These are phyloP conservation scores for Diversispora epigaea DNA, from an alignment of 192 early-diverging fungal genomes.

Conservation along the genomic window DNA sequence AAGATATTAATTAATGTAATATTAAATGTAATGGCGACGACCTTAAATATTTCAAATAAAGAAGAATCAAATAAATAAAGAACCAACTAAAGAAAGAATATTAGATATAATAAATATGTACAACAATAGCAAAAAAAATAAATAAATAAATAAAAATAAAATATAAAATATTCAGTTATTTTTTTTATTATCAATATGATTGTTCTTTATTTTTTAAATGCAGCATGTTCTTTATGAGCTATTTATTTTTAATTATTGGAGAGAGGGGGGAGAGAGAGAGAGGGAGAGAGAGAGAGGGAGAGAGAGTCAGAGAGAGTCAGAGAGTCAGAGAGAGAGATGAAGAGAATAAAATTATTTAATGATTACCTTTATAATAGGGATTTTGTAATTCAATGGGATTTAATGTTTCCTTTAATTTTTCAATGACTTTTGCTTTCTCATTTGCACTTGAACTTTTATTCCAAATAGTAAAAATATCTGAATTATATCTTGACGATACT, in stretches of 20 bases:
- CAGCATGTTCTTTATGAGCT: slow-evolving; percentile 29
- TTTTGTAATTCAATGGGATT: slow-evolving; percentile 42
- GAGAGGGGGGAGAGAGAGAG: too few relatives aligned
- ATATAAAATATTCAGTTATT: not conserved
- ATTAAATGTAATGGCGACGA: too few relatives aligned
- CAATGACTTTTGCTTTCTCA: slow-evolving; percentile 43
- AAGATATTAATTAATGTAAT: too few relatives aligned
- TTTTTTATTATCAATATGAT: not conserved
- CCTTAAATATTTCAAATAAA: too few relatives aligned
- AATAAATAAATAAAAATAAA: not conserved
- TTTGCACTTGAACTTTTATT: slow-evolving; percentile 42
- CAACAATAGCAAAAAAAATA: too few relatives aligned
- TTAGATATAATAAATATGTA: too few relatives aligned
- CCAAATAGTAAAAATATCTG: slow-evolving; percentile 53
- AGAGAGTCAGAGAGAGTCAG: not conserved
- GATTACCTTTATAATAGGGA: slow-evolving; percentile 51
- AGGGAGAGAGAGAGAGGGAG: not conserved
- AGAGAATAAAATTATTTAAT: not conserved
- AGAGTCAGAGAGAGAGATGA: not conserved
- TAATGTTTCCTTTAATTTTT: slow-evolving; percentile 40
- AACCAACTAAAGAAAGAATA: too few relatives aligned
- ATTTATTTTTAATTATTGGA: too few relatives aligned
- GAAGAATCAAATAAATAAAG: too few relatives aligned
- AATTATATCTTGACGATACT: slow-evolving; percentile 48
- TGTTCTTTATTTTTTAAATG: slow-evolving; percentile 4